Evolutionary conservation across 108 stramenopile species (phyloP).

Genomic region (Phaeodactylum tricornutum): DNA sequence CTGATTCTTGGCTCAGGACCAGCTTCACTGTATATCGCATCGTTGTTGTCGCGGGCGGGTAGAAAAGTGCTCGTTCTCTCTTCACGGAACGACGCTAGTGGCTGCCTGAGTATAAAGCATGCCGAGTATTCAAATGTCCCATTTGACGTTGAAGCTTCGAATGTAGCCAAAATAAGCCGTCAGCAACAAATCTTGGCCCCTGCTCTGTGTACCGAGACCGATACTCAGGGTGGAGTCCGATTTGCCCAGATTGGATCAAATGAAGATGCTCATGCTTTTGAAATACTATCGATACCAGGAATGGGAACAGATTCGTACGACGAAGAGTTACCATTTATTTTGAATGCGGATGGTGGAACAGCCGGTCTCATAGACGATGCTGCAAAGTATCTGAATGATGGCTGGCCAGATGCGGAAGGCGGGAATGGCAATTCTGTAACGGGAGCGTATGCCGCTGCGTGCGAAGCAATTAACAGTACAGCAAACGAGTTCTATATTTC

Average conservation of each 20-base stretch:
- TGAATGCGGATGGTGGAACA: constrained; percentile 36
- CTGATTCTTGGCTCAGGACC: constrained; percentile 74
- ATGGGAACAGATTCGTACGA: constrained; percentile 37
- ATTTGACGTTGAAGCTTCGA: constrained; percentile 52
- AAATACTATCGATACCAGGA: constrained; percentile 71
- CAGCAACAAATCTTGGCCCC: constrained; percentile 68
- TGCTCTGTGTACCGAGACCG: constrained; percentile 53
- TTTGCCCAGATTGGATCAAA: constrained; percentile 66
- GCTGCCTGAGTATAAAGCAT: constrained; percentile 33
- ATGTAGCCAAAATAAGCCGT: constrained; percentile 37
- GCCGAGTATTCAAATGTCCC: constrained; percentile 38
- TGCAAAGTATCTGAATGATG: constrained; percentile 56
- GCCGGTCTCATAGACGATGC: constrained; percentile 52
- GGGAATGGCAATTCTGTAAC: constrained; percentile 40
- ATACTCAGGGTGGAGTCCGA: constrained; percentile 75
- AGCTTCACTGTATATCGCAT: constrained; percentile 54
- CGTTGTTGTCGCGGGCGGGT: constrained; percentile 73
- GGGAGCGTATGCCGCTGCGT: constrained; percentile 46
- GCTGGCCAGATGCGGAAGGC: constrained; percentile 54
- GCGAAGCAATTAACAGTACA: constrained; percentile 45
- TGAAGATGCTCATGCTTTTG: constrained; percentile 66
- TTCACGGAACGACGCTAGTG: constrained; percentile 58
- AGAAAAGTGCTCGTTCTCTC: constrained; percentile 58
- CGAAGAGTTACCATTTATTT: constrained; percentile 38
- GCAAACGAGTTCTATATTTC: constrained; percentile 60